Conservation (phyloP, 2,329 filamentous ascomycete genomes). For the Xylariaceae sp. region DNA sequence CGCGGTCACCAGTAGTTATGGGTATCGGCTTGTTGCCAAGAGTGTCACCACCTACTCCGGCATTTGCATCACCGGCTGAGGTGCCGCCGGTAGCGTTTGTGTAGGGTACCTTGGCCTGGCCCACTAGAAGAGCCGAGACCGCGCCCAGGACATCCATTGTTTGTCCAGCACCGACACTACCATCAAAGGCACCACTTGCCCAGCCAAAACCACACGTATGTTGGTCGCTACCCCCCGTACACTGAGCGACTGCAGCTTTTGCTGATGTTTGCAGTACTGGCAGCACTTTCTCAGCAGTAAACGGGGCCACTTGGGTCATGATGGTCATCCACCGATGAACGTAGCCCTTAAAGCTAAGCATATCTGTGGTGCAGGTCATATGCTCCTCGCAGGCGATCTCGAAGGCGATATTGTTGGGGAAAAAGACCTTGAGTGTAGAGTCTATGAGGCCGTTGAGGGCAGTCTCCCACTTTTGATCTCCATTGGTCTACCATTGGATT, state of each 20-base stretch:
- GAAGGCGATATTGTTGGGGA: conserved; percentile 43
- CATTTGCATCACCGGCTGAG: conserved; percentile 40
- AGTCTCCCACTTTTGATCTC: conserved; percentile 39
- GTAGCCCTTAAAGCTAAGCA: conserved; percentile 57
- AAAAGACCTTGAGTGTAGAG: conserved; percentile 44
- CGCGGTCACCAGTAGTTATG: conserved; percentile 40
- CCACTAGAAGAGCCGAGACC: conserved; percentile 48
- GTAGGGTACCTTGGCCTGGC: conserved; percentile 34
- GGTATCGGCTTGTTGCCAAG: conserved; percentile 29
- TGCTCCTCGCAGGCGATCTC: conserved; percentile 49
- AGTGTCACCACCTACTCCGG: conserved; percentile 32
- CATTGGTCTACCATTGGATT: conserved; percentile 27
- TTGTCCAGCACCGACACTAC: conserved; percentile 54
- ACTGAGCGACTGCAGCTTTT: conserved; percentile 33
- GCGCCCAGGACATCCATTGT: conserved; percentile 56
- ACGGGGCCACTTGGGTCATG: conserved; percentile 37
- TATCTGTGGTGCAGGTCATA: conserved; percentile 51
- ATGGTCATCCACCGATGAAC: conserved; percentile 47
- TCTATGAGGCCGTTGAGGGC: conserved; percentile 45
- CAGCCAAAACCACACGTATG: conserved; percentile 46
- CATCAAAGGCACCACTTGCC: conserved; percentile 43
- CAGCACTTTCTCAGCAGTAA: conserved; percentile 30
- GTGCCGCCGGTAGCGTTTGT: conserved; percentile 49
- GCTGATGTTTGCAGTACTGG: conserved; percentile 35
- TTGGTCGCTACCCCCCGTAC: conserved; percentile 30